These are phyloP conservation scores for Vitis rotundifolia DNA, from an alignment of 164 flowering plant genomes.

Conservation along the genomic window DNA sequence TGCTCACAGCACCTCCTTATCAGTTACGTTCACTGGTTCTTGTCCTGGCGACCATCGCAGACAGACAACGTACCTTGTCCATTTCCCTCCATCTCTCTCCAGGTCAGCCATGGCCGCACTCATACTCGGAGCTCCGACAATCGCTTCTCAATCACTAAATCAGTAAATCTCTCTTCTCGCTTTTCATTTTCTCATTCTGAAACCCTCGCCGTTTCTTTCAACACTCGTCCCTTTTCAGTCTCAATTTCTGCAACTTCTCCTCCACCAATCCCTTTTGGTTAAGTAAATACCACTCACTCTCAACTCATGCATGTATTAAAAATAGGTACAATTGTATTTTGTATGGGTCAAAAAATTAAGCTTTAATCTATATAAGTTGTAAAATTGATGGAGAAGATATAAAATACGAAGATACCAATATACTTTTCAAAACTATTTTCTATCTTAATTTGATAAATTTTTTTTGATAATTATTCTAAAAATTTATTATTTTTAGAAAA, in stretches of 20 bases:
- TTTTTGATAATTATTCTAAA: too few species aligned
- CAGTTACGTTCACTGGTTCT: neutral
- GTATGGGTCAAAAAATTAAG: too few species aligned
- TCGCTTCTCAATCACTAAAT: conserved; percentile 21
- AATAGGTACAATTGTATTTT: too few species aligned
- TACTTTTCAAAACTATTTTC: too few species aligned
- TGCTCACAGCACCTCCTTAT: too few species aligned
- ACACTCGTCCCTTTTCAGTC: conserved; percentile 26
- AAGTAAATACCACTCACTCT: neutral
- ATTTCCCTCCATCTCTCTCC: neutral
- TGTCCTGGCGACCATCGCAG: neutral
- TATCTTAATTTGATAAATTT: too few species aligned
- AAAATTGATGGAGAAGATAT: too few species aligned
- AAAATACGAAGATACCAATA: too few species aligned
- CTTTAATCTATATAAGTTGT: too few species aligned
- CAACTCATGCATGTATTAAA: neutral
- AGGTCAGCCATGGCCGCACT: conserved; percentile 44
- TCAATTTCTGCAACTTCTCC: conserved; percentile 31
- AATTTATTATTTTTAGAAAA: too few species aligned
- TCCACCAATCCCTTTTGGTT: conserved; percentile 34
- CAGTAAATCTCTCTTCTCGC: conserved; percentile 8
- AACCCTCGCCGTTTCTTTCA: conserved; percentile 35
- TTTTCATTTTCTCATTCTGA: conserved; percentile 41
- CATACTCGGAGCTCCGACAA: conserved; percentile 44
- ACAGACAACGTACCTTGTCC: conserved; percentile 10